Base-by-base conservation (phyloP, 768 basidiomycete species). In the Agrocybe chaxingu region DNA sequence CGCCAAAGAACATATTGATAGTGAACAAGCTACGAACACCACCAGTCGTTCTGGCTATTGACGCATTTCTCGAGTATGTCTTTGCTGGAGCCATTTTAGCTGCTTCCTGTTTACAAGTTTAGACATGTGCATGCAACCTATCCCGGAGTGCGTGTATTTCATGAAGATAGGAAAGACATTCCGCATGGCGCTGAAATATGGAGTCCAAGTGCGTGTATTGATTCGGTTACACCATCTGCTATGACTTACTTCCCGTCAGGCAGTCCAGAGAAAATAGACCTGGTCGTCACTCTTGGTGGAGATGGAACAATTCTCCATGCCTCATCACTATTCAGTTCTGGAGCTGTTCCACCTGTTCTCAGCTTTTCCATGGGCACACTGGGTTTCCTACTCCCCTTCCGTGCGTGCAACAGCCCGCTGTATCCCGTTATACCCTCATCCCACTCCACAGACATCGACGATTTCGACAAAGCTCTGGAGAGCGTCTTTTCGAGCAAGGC, bases 221-320 rank as follows among this genome's bases (percentile, higher is more conserved):
- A 37, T 49, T 36, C 31, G 44, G 12, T 31, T 10, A 37, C 43
- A 13, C 39, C 31, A 16, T 47, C 44, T 55, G 50, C 50, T 24
- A 43, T 39, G 49, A 32, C 45, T 33, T 47, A 58, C 73, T 24
- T 24, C 24, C 24, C 24, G 24, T 77, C 77, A 41, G 75, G 72
- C 39, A 69, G 70, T 43, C 72, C 84, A 3, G 73, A 83, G 56
- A 78, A 77, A 48, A 89, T 96, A 51, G 89, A 93, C 64, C 73
- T 98, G 7, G 86, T 97, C 13, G 82, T 97, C 24, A 96, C 95
- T 0, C 70, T 98, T 1, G 95, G 95, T 40, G 95, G 95, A 32
- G 95, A 98, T 62, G 95, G 95, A 7, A 97, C 95, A 4, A 94
- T 97, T 43, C 77, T 98, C 1, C 93, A 95, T 62, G 91, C 92